Percentiles rank a stretch among this genome's conserved stretches.
These are phyloP conservation scores for Coemansia reversa DNA, from an alignment of 192 early-diverging fungal genomes.

Conservation along the genomic window DNA sequence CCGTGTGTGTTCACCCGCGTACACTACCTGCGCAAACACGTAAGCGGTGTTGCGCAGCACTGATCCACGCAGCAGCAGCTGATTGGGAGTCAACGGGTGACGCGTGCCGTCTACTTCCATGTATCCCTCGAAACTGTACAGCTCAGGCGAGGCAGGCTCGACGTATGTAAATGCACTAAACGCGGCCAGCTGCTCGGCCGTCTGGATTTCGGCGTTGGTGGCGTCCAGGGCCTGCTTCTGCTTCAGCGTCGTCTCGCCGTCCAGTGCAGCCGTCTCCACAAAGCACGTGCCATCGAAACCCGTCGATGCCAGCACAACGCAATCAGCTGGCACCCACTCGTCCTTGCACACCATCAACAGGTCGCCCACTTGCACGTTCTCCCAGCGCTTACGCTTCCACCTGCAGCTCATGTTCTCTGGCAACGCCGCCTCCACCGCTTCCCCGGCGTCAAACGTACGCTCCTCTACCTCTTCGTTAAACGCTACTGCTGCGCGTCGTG, in stretches of 20 bases:
- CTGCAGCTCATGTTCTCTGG: slow-evolving; percentile 52
- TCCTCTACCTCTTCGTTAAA: slow-evolving; percentile 44
- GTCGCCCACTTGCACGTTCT: slow-evolving; percentile 76
- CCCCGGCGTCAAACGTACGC: slow-evolving; percentile 12
- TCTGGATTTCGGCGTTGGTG: slow-evolving; percentile 56
- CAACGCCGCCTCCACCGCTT: slow-evolving; percentile 22
- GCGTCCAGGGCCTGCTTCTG: slow-evolving; percentile 69
- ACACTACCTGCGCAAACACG: slow-evolving; percentile 75
- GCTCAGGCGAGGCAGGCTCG: slow-evolving; percentile 73
- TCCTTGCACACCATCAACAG: slow-evolving; percentile 72
- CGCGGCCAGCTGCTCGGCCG: slow-evolving; percentile 50
- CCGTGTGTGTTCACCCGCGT: slow-evolving; percentile 68
- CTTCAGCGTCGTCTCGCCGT: slow-evolving; percentile 90
- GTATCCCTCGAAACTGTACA: slow-evolving; percentile 84
- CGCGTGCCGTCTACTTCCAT: slow-evolving; percentile 59
- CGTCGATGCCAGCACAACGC: slow-evolving; percentile 68
- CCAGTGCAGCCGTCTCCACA: slow-evolving; percentile 83
- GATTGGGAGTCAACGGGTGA: slow-evolving; percentile 71
- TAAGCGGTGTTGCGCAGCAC: slow-evolving; percentile 80
- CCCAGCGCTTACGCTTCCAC: slow-evolving; percentile 55
- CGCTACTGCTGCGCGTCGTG: slow-evolving; percentile 27
- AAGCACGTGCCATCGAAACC: slow-evolving; percentile 75
- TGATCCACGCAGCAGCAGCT: slow-evolving; percentile 84
- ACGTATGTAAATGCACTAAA: slow-evolving; percentile 58
- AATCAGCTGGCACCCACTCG: slow-evolving; percentile 80